These are phyloP conservation scores for Arachis hypogaea DNA, from an alignment of 306 rosid species.

Conservation along the genomic window DNA sequence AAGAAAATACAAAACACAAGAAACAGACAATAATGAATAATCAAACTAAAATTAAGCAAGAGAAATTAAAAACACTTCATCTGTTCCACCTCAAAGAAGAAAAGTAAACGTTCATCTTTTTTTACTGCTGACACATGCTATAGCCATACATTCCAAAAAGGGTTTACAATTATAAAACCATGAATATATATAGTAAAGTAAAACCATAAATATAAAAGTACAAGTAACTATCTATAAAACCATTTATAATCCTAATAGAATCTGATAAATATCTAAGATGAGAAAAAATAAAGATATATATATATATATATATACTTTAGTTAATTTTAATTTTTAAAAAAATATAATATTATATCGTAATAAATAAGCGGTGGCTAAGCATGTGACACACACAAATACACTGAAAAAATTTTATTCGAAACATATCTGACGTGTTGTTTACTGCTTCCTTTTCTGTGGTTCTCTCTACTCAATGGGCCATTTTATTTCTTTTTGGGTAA, in stretches of 20 bases:
- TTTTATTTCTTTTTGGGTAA: slow-evolving; percentile 35
- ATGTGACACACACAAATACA: slow-evolving; percentile 55
- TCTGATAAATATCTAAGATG: too few species aligned
- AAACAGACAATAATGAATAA: not conserved
- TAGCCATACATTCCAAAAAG: not conserved
- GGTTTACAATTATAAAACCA: not conserved
- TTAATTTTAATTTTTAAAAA: too few species aligned
- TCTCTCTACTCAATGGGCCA: slow-evolving; percentile 31
- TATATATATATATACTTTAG: too few species aligned
- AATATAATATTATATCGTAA: slow-evolving; percentile 35
- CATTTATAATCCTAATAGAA: too few species aligned
- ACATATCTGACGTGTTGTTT: slow-evolving; percentile 60
- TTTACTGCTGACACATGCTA: slow-evolving; percentile 6
- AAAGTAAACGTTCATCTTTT: slow-evolving; percentile 20
- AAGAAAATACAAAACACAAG: not conserved
- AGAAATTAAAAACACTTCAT: not conserved
- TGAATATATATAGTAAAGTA: too few species aligned
- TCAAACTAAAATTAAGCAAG: not conserved
- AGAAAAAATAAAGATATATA: too few species aligned
- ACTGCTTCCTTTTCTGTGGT: slow-evolving; percentile 33
- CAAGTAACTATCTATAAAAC: too few species aligned
- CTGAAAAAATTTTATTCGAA: slow-evolving; percentile 34
- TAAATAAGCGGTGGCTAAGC: slow-evolving; percentile 54
- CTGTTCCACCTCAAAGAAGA: slow-evolving; percentile 30
- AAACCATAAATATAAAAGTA: too few species aligned